A percentile compares a stretch with the other conserved stretches of the same genome.
Conservation (phyloP, 1,139 yeast species). For the Pichia sp. region DNA sequence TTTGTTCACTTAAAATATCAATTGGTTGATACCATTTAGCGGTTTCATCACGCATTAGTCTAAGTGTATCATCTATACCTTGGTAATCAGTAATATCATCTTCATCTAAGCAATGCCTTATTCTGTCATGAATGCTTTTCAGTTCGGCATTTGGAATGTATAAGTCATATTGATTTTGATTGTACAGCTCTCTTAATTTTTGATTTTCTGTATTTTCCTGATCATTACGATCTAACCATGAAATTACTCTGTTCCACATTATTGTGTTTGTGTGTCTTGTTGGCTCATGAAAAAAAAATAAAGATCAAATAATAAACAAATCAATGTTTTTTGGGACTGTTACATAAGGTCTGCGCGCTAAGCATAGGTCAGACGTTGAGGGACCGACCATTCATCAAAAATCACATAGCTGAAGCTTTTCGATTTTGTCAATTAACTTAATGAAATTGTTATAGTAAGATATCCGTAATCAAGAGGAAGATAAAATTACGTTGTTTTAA, state of each 20-base stretch:
- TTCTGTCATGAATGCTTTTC: constrained; percentile 5
- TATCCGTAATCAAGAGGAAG: too few species aligned
- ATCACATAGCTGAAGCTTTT: too few species aligned
- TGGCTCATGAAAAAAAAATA: too few species aligned
- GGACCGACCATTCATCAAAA: too few species aligned
- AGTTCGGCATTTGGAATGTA: constrained; percentile 7
- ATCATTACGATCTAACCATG: neutral
- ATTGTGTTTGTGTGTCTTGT: neutral
- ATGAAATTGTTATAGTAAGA: too few species aligned
- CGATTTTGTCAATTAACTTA: too few species aligned
- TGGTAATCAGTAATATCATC: constrained; percentile 10
- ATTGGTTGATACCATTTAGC: constrained; percentile 11
- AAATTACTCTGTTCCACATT: neutral
- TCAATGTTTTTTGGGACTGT: neutral
- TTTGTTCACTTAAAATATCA: neutral
- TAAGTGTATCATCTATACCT: constrained; percentile 21
- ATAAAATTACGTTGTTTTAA: too few species aligned
- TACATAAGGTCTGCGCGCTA: too few species aligned
- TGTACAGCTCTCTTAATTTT: too few species aligned
- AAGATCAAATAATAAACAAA: neutral
- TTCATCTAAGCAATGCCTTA: constrained; percentile 10
- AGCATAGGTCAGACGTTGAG: too few species aligned
- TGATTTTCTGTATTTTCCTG: too few species aligned
- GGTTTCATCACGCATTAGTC: constrained; percentile 17
- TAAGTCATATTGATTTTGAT: neutral